Base-by-base conservation (phyloP, 208 protist genomes). In the Trypanosoma grayi region DNA sequence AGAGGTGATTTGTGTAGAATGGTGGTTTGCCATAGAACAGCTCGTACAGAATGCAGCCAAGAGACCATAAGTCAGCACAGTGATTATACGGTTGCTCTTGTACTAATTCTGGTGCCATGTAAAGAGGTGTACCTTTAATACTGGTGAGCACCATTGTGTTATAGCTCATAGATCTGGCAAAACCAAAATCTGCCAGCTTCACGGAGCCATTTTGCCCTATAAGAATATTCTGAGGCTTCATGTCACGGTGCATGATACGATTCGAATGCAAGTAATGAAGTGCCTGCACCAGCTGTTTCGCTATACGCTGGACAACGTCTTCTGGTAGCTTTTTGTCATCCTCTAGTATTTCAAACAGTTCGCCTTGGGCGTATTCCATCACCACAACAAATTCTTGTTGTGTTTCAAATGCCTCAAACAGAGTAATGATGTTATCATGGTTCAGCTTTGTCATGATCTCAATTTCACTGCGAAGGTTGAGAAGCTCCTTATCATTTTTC, bases 101-200 rank as follows among this genome's bases (percentile, higher is more conserved):
- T 16, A 96, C 90, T 11, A 98, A 81, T 67, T 98, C 97, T 0
- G 96, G 97, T 5, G 94, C 95, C 97, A 99, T 99, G 76, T 99
- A 99, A 18, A 99, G 85, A 24, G 95, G 95, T 28, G 94, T 97
- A 14, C 92, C 94, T 59, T 98, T 98, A 62, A 98, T 97, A 55
- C 92, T 98, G 0, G 95, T 98, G 10, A 99, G 75, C 22, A 98
- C 87, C 39, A 98, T 91, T 1, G 94, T 98, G 62, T 97, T 97
- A 67, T 83, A 88, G 36, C 90, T 97, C 88, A 99, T 97, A 1
- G 92, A 83, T 14, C 97, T 83, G 4, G 98, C 97, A 85, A 99
- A 99, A 6, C 98, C 98, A 87, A 99, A 99, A 83, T 99, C 98
- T 48, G 93, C 97, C 7, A 99, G 74, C 55, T 99, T 99, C n/a